Evolutionary conservation across 2,329 filamentous ascomycete species (phyloP), one percentile per base, ranked within the genome.

Genomic region (Celoporthe dispersa): DNA sequence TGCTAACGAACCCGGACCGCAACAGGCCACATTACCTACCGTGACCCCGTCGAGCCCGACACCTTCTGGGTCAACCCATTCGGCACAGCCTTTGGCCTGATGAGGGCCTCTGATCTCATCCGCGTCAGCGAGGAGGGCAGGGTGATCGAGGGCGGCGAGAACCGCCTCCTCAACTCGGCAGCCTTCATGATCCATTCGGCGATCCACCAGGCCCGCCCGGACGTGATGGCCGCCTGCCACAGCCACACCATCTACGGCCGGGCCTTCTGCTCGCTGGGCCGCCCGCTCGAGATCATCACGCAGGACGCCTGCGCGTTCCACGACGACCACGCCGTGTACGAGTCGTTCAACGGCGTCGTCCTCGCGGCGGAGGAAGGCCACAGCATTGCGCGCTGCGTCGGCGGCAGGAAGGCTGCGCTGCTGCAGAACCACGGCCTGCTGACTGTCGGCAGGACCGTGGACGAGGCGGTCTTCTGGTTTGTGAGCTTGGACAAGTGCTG

Each of bases 61-160:
- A 88, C 84, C 0, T 91, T 91, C 80, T 91, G 89, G 89, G 87
- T 92, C 5, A 91, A 91, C 73, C 90, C 89, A 0, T 89, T 91
- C 68, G 88, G 88, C 59, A 90, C 87, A 69, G 84, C 85, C 0
- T 90, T 87, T 0, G 89, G 67, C 11, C 68, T 71, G 22, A 70
- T 74, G 51, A 73, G 70, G 22, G 69, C 71, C 31, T 72, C 67
- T 3, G 75, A 92, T 73, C 83, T 93, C n/a, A 91, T 92, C 67
- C 87, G 86, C 22, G 90, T 92, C 1, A 84, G 90, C 74, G 83
- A 88, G 65, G 77, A 84, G 0, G 90, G 90, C 1, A 80, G 87
- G 33, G 84, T 92, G 33, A 85, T 92, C 41, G 90, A 88, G 14
- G 90, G 90, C 3, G 90, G 90, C 0, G 65, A 74, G n/a, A 78